These are phyloP conservation scores for Hanseniaspora lindneri DNA, from an alignment of 805 yeast genomes.

Conservation along the genomic window DNA sequence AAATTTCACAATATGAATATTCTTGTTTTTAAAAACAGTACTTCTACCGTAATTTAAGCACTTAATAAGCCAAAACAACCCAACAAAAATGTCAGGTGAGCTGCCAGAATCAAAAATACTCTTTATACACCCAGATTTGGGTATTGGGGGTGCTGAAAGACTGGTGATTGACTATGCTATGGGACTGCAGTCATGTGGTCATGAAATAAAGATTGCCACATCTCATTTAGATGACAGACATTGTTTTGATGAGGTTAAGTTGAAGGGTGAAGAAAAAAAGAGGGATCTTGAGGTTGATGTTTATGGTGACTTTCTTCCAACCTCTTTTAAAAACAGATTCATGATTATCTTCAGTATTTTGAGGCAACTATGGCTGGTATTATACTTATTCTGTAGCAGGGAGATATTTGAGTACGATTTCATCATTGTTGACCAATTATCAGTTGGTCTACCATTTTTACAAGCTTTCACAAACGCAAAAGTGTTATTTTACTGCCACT, in stretches of 20 bases:
- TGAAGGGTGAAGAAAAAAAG: conserved; percentile 33
- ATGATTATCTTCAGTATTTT: conserved; percentile 71
- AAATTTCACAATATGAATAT: no score
- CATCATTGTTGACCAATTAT: conserved; percentile 76
- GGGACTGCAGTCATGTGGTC: conserved; percentile 59
- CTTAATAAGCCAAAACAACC: not conserved
- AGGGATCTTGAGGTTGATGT: conserved; percentile 43
- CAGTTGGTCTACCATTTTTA: conserved; percentile 65
- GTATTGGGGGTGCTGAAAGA: conserved; percentile 96
- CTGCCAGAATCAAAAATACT: conserved; percentile 46
- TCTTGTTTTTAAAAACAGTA: no score
- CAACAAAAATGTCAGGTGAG: conserved; percentile 7
- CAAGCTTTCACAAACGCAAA: conserved; percentile 34
- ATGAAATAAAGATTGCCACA: conserved; percentile 60
- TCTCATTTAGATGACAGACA: conserved; percentile 82
- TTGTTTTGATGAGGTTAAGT: conserved; percentile 79
- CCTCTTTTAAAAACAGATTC: conserved; percentile 50
- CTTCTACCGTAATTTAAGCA: not conserved
- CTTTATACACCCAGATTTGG: conserved; percentile 88
- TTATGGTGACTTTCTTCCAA: conserved; percentile 75
- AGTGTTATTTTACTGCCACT: conserved; percentile 83
- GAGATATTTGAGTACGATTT: conserved; percentile 48
- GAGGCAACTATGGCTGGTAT: conserved; percentile 61
- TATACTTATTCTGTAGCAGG: conserved; percentile 36
- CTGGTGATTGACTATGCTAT: conserved; percentile 92